These are phyloP conservation scores for Zoysia pacifica DNA, from an alignment of 176 grass and related monocot genomes.

Conservation along the genomic window DNA sequence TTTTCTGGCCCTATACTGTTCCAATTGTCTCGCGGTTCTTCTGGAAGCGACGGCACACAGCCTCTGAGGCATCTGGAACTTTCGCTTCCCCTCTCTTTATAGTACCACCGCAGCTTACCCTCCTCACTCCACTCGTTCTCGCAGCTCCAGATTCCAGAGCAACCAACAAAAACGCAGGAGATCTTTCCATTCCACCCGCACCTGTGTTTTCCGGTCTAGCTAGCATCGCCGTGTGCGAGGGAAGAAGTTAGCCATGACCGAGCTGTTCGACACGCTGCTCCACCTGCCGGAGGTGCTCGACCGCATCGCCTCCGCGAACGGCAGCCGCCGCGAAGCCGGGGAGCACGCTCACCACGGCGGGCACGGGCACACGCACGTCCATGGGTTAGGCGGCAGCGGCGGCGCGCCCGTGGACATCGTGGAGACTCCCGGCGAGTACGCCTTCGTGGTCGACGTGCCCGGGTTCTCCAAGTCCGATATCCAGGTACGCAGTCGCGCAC, in stretches of 20 bases:
- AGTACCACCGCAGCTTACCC: not conserved
- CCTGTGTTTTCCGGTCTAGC: not conserved
- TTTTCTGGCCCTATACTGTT: not conserved
- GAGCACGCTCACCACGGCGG: constrained; percentile 7
- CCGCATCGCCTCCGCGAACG: constrained; percentile 46
- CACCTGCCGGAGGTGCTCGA: constrained; percentile 83
- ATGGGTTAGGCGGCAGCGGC: not conserved
- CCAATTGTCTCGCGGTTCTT: constrained; percentile 47
- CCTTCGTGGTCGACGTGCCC: constrained; percentile 82
- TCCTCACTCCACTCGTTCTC: not conserved
- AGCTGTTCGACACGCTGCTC: constrained; percentile 68
- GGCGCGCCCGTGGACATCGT: constrained; percentile 72
- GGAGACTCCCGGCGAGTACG: constrained; percentile 66
- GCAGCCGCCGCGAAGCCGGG: constrained; percentile 3
- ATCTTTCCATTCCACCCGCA: too few relatives aligned
- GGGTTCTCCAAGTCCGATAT: constrained; percentile 82
- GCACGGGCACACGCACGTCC: constrained; percentile 21
- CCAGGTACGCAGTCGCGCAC: constrained; percentile 42
- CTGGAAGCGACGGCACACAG: constrained; percentile 49
- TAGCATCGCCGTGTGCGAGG: not conserved
- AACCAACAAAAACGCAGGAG: too few relatives aligned
- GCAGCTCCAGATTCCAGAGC: not conserved
- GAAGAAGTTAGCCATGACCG: constrained; percentile 38
- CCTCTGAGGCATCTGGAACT: constrained; percentile 43
- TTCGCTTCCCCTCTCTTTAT: constrained; percentile 42